Conservation (phyloP, 805 yeast genomes). For the Blastobotrys robertii region DNA sequence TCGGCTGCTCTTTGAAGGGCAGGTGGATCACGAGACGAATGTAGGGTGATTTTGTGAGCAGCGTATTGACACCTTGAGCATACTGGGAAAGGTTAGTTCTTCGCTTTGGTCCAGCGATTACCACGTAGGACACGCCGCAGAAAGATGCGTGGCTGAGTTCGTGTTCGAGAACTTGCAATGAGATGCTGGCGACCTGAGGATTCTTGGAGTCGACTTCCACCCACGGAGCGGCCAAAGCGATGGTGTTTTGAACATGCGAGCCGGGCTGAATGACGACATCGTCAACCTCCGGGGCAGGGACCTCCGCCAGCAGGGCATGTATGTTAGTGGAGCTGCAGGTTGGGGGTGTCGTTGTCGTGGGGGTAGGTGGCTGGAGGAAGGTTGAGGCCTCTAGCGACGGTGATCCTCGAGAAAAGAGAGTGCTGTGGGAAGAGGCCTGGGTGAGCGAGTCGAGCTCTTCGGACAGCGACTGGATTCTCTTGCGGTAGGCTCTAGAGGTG, state of each 20-base stretch:
- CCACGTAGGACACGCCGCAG: constrained; percentile 45
- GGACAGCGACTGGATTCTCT: constrained; percentile 19
- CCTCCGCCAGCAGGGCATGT: constrained; percentile 12
- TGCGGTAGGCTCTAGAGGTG: constrained; percentile 36
- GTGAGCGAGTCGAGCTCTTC: constrained; percentile 9
- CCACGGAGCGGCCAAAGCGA: constrained; percentile 60
- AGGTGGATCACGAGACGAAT: constrained; percentile 22
- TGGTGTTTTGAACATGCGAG: constrained; percentile 31
- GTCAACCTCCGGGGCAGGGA: constrained; percentile 32
- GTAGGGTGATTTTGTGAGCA: constrained; percentile 22
- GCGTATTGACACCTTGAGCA: constrained; percentile 35
- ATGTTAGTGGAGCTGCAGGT: neutral
- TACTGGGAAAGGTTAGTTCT: constrained; percentile 41
- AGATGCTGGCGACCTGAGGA: constrained; percentile 39
- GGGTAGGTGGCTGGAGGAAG: neutral
- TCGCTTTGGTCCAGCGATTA: constrained; percentile 57
- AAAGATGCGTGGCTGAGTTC: constrained; percentile 51
- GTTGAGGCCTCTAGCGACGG: neutral
- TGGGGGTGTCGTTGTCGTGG: neutral
- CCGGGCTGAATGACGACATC: constrained; percentile 39
- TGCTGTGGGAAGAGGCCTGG: neutral
- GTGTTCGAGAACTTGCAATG: constrained; percentile 46
- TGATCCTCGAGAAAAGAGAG: constrained; percentile 1
- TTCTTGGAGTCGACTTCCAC: constrained; percentile 53
- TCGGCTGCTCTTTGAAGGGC: constrained; percentile 33